Evolutionary conservation across 495 filamentous ascomycete genomes (phyloP), one percentile per base, ranked within the genome.

Genomic region (Parmelia sp.): DNA sequence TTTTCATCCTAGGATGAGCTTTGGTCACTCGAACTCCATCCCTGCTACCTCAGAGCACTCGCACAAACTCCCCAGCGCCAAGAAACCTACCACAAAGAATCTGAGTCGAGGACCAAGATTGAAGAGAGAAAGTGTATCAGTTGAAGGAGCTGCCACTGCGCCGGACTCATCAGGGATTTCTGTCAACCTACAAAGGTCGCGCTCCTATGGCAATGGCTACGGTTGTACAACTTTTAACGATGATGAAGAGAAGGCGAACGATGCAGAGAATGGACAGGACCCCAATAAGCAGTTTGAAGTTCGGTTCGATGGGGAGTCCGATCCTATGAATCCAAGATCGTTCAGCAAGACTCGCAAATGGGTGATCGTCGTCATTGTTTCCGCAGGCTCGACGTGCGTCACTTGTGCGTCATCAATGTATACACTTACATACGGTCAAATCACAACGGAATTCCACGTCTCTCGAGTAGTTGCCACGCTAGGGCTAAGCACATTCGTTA

Each of bases 401-500:
- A 97, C 93, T 9, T 93, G 90, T 73, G 84, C 90, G 3, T 93
- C 89, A 27, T 92, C 91, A 2, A 86, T 96, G 70, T 97, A 98
- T 71, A 93, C 91, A 4, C 84, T 84, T 12, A 95, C 89, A 0
- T 97, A 97, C 74, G 71, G 44, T n/a, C 92, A 96, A 73, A 80
- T 96, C 70, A 88, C 84, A 60, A 72, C 74, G n/a, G 89, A 95
- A 56, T 95, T 95, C 69, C 71, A 81, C 57, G 81, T 82, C 64
- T 86, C 88, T 0, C 82, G 84, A 53, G 74, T 88, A 44, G 81
- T 95, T 33, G 89, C 90, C 14, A 91, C 90, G 8, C 70, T 96
- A 19, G 93, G 92, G 3, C 71, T 97, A 64, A 91, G 90, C 0
- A 78, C 87, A 17, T 94, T 89, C 65, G 90, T 93, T 37, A 83